Conservation (phyloP, 1,284 basidiomycete species). For the Puccinia brachypodii region DNA sequence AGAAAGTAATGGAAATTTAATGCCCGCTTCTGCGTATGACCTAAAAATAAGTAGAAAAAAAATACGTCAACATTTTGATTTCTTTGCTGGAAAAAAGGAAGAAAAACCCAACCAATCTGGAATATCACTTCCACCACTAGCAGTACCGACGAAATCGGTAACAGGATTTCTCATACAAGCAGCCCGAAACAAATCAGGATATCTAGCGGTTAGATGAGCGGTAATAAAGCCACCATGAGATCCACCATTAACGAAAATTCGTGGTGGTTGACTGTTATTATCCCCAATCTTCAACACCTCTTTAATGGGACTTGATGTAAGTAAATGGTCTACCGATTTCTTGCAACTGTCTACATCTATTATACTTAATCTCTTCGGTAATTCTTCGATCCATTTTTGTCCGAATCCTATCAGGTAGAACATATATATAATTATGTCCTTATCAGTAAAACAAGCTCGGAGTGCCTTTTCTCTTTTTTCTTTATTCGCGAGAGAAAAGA, state of each 20-base stretch:
- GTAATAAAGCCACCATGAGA: conserved; percentile 72
- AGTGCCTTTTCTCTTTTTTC: too few species aligned
- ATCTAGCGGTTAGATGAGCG: conserved; percentile 67
- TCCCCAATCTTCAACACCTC: conserved; percentile 49
- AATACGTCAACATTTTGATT: not conserved
- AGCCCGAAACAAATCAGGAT: conserved; percentile 66
- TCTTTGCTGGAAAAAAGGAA: not conserved
- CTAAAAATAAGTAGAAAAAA: conserved; percentile 28
- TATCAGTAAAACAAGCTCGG: too few species aligned
- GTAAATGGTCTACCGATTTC: conserved; percentile 62
- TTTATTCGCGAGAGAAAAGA: not conserved
- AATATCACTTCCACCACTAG: conserved; percentile 65
- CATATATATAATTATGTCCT: too few species aligned
- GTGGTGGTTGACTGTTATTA: conserved; percentile 60
- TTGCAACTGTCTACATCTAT: conserved; percentile 70
- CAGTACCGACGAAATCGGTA: conserved; percentile 63
- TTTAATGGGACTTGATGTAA: not conserved
- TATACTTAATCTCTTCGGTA: conserved; percentile 66
- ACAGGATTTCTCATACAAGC: conserved; percentile 71
- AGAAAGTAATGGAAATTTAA: conserved; percentile 57
- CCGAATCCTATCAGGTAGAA: conserved; percentile 61
- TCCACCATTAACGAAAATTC: conserved; percentile 66
- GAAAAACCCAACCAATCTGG: conserved; percentile 66
- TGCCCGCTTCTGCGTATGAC: conserved; percentile 64
- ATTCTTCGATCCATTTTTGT: conserved; percentile 59